Base-by-base conservation (phyloP, 1,284 basidiomycete species). In the Irpex lacteus region DNA sequence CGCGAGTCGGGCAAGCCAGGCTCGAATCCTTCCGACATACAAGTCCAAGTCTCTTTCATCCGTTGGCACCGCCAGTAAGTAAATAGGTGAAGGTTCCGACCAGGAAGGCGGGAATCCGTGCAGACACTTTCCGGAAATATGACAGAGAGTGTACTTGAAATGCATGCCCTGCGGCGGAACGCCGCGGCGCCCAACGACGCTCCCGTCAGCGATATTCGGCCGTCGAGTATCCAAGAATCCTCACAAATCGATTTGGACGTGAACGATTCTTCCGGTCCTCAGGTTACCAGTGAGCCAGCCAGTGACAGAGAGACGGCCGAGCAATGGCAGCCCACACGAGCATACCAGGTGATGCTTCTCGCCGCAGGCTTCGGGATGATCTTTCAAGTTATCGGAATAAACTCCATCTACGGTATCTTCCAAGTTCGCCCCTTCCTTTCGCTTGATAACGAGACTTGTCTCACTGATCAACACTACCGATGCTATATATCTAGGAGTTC, bases 371-470 rank as follows among this genome's bases (percentile, higher is more conserved):
- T 80, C 61, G 68, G 79, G 61, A 81, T 81, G 78, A 79, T 74
- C 8, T 80, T 81, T 63, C 80, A 81, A 64, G 74, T 80, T 56
- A 81, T 81, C 61, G 81, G 81, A 1, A 78, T 79, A 11, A 81
- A 79, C 60, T 74, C 74, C 13, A 72, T 75, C 32, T 79, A 75
- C 58, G 77, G 77, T 66, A 70, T 78, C 49, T 78, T 78, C 63
- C 77, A 79, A 72, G 77, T 73, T 57, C 59, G 70, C 60, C 11
- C 44, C 38, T 32, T 61, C 34, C 7, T 55, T 34, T 9, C n/a
- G 15, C 26, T 26, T 26, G 26, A 26, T 26, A 26, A 26, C 26
- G 26, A 26, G 26, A 26, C 26, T 26, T 26, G 4, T 26, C 26
- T 26, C 4, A 4, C 26, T 26, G 4, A 26, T 26, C 26, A 26